Base-by-base conservation (phyloP, 2,329 filamentous ascomycete genomes). In the Fusarium sp. region DNA sequence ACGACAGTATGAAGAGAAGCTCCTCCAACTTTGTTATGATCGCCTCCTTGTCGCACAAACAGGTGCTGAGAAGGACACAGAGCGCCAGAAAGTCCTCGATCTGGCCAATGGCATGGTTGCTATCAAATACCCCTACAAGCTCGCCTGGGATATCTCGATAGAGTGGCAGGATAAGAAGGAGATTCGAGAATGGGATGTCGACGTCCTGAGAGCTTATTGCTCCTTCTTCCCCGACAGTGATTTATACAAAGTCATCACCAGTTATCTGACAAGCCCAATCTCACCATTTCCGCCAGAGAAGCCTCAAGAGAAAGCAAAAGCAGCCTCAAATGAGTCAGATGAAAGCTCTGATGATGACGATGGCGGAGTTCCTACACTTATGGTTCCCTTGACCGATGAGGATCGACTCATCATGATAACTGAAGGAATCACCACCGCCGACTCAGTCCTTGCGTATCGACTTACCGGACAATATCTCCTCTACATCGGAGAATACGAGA, bases 31-130 rank as follows among this genome's bases (percentile, higher is more conserved):
- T 75, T 93, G 91, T 64, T 91, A 94, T 71, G 94, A 98, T 59
- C 87, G 89, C 7, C 85, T 99, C 2, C 79, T 91, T 10, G 90
- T 92, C 28, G 84, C 93, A 17, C 88, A 91, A 4, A 64, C 84
- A 2, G 89, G 90, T 5, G 78, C 82, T 5, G 83, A 89, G 60
- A 98, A 98, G 79, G 76, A 81, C 1, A 80, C 84, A 19, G 94
- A 97, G 78, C 87, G 92, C 26, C 83, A 89, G 36, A 90, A 92
- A 67, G 91, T 97, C 1, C 81, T 92, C 73, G 91, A 92, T 62
- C 83, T 96, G 53, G 94, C 95, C 1, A 89, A 91, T 67, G 96
- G 95, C 65, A 97, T 99, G 92, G 95, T 99, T 64, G 92, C 97
- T 62, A 96, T 99, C 77, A 94, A 95, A 73, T 94, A 98, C 73